phyloP scores from a whole-genome alignment of 2,329 filamentous ascomycete species.

The Aureobasidium sp. region DNA sequence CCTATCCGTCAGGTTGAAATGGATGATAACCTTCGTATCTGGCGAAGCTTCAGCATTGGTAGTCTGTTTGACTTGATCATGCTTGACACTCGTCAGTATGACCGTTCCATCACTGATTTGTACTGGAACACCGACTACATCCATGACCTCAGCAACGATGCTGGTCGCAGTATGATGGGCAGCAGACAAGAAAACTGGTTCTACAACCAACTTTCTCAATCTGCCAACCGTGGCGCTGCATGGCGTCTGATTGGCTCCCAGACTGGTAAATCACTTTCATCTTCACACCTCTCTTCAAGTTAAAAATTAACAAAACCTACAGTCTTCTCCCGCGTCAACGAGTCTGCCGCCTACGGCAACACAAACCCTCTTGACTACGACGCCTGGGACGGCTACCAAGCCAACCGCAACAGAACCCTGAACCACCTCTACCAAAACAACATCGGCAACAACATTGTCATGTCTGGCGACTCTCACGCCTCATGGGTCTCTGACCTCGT shows the following conservation, averaged over 20 bases:
- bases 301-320: not conserved
- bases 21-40: conserved; percentile 63
- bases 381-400: conserved; percentile 58
- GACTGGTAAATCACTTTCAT: conserved; percentile 32
- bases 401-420: conserved; percentile 65
- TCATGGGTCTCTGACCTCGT: conserved; percentile 48
- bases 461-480: conserved; percentile 63
- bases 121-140: conserved; percentile 56
- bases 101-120: conserved; percentile 55
- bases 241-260: conserved; percentile 70
- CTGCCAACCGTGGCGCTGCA: conserved; percentile 56
- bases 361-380: conserved; percentile 48
- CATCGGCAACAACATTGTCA: conserved; percentile 66
- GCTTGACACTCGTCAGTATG: conserved; percentile 63
- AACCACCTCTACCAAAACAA: conserved; percentile 59
- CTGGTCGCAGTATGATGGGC: conserved; percentile 64
- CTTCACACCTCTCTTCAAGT: not conserved
- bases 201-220: conserved; percentile 41
- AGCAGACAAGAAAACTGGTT: conserved; percentile 69
- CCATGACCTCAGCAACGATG: conserved; percentile 57
- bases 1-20: conserved; percentile 57
- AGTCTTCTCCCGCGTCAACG: conserved; percentile 55
- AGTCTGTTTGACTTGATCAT: conserved; percentile 59
- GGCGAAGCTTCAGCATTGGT: conserved; percentile 60
- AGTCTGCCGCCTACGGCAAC: conserved; percentile 39